These are phyloP conservation scores for Fraxinus cuspidata DNA, from an alignment of 257 asterid genomes.

Conservation along the genomic window DNA sequence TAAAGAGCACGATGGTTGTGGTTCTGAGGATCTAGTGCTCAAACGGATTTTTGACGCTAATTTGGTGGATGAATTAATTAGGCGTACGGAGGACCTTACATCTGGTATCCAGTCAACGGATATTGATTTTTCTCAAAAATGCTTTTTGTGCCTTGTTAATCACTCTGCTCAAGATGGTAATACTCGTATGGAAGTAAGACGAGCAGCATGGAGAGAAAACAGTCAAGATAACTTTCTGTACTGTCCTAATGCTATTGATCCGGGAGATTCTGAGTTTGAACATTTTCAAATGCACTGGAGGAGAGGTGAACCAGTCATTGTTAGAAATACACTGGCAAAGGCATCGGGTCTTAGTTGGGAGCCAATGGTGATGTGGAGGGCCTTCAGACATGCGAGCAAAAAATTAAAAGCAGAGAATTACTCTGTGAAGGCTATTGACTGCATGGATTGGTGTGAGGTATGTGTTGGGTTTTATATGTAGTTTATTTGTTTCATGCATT, in stretches of 20 bases:
- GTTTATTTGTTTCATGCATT: neutral
- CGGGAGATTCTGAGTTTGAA: constrained; percentile 40
- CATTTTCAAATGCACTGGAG: constrained; percentile 90
- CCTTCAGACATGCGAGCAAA: constrained; percentile 65
- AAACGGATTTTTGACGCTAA: constrained; percentile 56
- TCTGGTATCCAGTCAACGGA: constrained; percentile 40
- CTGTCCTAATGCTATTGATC: constrained; percentile 63
- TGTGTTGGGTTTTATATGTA: constrained; percentile 19
- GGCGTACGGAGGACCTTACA: constrained; percentile 50
- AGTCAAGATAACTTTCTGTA: constrained; percentile 59
- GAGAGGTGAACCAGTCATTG: constrained; percentile 81
- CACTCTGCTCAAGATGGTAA: constrained; percentile 21
- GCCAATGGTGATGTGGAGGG: constrained; percentile 87
- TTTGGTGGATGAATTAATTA: constrained; percentile 53
- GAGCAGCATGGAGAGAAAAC: constrained; percentile 55
- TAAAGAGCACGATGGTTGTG: constrained; percentile 72
- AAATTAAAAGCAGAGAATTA: constrained; percentile 48
- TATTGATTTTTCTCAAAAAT: constrained; percentile 40
- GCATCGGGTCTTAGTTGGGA: constrained; percentile 92
- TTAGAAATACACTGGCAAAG: constrained; percentile 47
- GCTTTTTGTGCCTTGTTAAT: constrained; percentile 42
- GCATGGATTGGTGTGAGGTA: constrained; percentile 90
- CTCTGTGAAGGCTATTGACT: constrained; percentile 73
- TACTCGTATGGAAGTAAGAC: constrained; percentile 41
- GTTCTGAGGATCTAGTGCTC: constrained; percentile 47